phyloP scores from a whole-genome alignment of 1,139 yeast genomes.

The Debaryomyces robertsiae region DNA sequence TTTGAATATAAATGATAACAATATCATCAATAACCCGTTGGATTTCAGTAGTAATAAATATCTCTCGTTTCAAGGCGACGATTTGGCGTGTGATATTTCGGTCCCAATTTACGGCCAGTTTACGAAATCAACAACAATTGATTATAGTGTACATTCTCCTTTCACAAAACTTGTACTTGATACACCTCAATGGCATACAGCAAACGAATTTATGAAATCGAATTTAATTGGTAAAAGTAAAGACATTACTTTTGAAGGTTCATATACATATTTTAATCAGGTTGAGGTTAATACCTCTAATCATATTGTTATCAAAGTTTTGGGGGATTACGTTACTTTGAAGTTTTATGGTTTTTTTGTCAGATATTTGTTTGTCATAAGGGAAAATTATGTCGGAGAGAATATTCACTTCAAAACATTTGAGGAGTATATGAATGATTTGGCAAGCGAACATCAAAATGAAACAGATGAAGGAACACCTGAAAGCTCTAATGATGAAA shows the following conservation, averaged over 20 bases:
- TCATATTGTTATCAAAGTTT: slow-evolving; percentile 63
- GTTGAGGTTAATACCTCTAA: slow-evolving; percentile 70
- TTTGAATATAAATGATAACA: slow-evolving; percentile 81
- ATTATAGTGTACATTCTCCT: slow-evolving; percentile 59
- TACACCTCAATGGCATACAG: slow-evolving; percentile 92
- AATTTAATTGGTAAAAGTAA: slow-evolving; percentile 65
- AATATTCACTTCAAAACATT: slow-evolving; percentile 79
- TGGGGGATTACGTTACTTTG: slow-evolving; percentile 67
- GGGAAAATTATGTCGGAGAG: slow-evolving; percentile 91
- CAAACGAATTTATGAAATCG: slow-evolving; percentile 66
- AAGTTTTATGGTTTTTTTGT: slow-evolving; percentile 79
- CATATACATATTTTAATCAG: slow-evolving; percentile 61
- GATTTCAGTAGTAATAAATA: slow-evolving; percentile 81
- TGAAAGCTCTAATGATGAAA: slow-evolving; percentile 6
- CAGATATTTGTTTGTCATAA: slow-evolving; percentile 71
- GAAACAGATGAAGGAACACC: slow-evolving; percentile 8
- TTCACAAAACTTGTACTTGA: slow-evolving; percentile 63
- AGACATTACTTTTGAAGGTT: slow-evolving; percentile 63
- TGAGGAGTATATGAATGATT: slow-evolving; percentile 63
- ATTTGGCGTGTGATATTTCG: slow-evolving; percentile 46
- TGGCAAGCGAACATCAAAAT: slow-evolving; percentile 10
- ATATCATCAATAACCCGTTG: slow-evolving; percentile 84
- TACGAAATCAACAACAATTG: slow-evolving; percentile 56
- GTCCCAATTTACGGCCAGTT: slow-evolving; percentile 68
- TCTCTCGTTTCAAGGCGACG: slow-evolving; percentile 69